Evolutionary conservation across 306 rosid species (phyloP).

Genomic region (Coriaria nepalensis): DNA sequence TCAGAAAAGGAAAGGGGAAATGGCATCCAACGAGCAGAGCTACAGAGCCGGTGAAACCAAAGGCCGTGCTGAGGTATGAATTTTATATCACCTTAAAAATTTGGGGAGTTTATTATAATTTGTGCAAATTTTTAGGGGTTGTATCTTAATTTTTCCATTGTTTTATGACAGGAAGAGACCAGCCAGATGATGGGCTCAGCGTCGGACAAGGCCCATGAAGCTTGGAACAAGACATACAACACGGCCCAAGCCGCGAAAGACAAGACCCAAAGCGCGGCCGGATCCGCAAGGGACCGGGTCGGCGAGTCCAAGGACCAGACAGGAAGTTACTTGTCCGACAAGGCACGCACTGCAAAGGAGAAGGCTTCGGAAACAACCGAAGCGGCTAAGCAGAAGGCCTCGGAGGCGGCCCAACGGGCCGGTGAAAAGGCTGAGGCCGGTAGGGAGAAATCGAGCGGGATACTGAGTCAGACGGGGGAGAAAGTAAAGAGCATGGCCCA

Average conservation of each 20-base stretch:
- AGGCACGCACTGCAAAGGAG: slow-evolving; percentile 6
- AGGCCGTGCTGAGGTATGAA: slow-evolving; percentile 26
- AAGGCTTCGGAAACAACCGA: slow-evolving; percentile 6
- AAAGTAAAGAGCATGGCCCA: slow-evolving; percentile 39
- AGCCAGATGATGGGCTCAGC: slow-evolving; percentile 26
- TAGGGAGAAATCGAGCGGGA: slow-evolving; percentile 24
- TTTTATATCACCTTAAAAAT: neutral
- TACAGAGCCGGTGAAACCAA: slow-evolving; percentile 17
- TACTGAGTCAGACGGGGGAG: slow-evolving; percentile 43
- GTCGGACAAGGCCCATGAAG: slow-evolving; percentile 30
- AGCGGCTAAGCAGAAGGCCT: slow-evolving; percentile 13
- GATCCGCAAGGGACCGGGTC: slow-evolving; percentile 17
- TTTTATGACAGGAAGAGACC: slow-evolving; percentile 18
- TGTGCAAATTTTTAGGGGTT: neutral
- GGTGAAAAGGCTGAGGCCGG: slow-evolving; percentile 22
- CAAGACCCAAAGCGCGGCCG: slow-evolving; percentile 12
- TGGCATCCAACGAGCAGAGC: slow-evolving; percentile 23
- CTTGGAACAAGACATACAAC: slow-evolving; percentile 9
- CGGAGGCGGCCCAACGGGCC: slow-evolving; percentile 18
- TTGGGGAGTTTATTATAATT: too few species aligned
- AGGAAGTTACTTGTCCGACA: slow-evolving; percentile 12
- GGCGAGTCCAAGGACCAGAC: slow-evolving; percentile 16
- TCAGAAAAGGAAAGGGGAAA: slow-evolving; percentile 1
- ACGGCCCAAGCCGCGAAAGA: slow-evolving; percentile 12
- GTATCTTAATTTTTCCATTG: neutral